These are phyloP conservation scores for Talaromyces liani DNA, from an alignment of 495 filamentous ascomycete species.

Conservation along the genomic window DNA sequence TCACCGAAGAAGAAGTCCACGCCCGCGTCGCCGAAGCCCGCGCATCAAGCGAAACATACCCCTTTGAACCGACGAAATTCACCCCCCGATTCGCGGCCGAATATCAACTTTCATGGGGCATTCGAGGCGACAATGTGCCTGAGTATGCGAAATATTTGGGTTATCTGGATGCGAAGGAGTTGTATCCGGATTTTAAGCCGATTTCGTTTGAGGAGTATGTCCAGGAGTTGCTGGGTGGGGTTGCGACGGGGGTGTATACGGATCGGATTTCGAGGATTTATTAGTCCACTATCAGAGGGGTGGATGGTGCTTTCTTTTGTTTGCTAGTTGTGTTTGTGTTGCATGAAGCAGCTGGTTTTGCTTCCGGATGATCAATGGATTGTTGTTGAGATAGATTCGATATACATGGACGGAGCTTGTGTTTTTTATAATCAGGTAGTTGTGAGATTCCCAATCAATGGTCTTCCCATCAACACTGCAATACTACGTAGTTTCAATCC, in stretches of 20 bases:
- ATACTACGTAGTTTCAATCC: too few species aligned
- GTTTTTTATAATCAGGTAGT: not conserved
- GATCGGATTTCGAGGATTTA: slow-evolving; percentile 23
- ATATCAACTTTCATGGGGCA: slow-evolving; percentile 44
- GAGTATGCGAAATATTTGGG: slow-evolving; percentile 53
- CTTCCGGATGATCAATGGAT: not conserved
- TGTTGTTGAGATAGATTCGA: not conserved
- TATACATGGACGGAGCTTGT: not conserved
- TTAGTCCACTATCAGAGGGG: not conserved
- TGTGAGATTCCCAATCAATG: not conserved
- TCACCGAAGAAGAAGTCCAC: slow-evolving; percentile 37
- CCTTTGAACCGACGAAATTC: slow-evolving; percentile 38
- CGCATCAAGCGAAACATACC: slow-evolving; percentile 41
- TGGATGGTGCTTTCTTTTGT: not conserved
- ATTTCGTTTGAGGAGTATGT: slow-evolving; percentile 37
- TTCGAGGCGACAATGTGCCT: slow-evolving; percentile 50
- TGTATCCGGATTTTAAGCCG: slow-evolving; percentile 46
- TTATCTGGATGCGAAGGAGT: slow-evolving; percentile 46
- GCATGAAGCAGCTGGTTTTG: not conserved
- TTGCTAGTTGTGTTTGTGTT: not conserved
- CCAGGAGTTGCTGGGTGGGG: slow-evolving; percentile 29
- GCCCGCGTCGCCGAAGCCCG: slow-evolving; percentile 32
- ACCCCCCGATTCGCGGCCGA: slow-evolving; percentile 36
- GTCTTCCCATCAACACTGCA: too few species aligned
- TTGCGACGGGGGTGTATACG: slow-evolving; percentile 37